Evolutionary conservation across 176 grass and related monocot species (phyloP).

Genomic region (Triticum dicoccoides): DNA sequence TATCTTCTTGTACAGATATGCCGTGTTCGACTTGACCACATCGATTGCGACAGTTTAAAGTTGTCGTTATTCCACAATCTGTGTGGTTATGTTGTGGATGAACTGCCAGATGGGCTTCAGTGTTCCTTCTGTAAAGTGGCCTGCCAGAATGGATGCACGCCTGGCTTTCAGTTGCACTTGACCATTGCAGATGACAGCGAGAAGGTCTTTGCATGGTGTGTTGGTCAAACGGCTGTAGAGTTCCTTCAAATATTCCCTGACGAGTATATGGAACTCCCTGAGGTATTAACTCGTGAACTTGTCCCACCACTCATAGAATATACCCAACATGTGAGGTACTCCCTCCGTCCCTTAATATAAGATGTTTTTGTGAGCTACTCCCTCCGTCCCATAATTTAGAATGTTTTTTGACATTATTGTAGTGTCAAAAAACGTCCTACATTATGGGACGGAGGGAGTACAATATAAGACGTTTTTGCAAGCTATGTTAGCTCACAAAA

Average conservation of each 20-base stretch:
- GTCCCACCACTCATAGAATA: background rate
- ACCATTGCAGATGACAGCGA: constrained; percentile 65
- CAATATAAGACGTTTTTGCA: no score
- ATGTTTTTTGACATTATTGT: no score
- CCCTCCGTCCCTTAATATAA: no score
- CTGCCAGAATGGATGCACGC: constrained; percentile 36
- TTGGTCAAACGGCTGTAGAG: constrained; percentile 74
- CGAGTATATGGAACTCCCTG: constrained; percentile 70
- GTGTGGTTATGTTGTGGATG: constrained; percentile 54
- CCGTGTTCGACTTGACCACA: constrained; percentile 46
- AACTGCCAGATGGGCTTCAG: constrained; percentile 40
- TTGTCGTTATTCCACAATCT: constrained; percentile 51
- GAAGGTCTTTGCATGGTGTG: constrained; percentile 63
- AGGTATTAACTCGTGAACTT: constrained; percentile 45
- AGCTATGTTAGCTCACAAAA: no score
- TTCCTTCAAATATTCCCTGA: constrained; percentile 91
- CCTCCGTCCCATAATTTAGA: no score
- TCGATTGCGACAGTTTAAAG: constrained; percentile 62
- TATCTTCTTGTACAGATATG: constrained; percentile 59
- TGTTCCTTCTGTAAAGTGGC: constrained; percentile 66
- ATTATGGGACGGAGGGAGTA: no score
- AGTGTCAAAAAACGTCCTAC: no score
- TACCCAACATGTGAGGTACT: background rate
- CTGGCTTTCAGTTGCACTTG: constrained; percentile 72
- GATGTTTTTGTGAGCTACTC: no score